Evolutionary conservation across 169 alveolate species (phyloP).

Genomic region (Eimeria falciformis): DNA sequence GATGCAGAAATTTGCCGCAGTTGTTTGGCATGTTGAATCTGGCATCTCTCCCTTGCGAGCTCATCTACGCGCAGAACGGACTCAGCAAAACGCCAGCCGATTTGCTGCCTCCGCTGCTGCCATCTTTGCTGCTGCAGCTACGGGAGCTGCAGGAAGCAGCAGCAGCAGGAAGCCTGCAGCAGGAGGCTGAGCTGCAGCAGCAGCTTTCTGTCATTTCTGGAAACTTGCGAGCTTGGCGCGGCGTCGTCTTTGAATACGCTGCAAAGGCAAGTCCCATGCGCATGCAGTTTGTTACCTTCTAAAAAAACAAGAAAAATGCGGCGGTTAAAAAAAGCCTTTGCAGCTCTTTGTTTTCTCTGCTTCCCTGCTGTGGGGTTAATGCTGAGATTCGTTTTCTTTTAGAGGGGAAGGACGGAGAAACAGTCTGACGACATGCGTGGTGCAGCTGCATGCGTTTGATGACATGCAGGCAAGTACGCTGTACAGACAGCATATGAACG

Average conservation of each 20-base stretch:
- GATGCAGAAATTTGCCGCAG: slow-evolving; percentile 72
- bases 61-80: slow-evolving; percentile 67
- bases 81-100: slow-evolving; percentile 75
- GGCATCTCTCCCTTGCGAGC: slow-evolving; percentile 38
- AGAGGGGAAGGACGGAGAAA: too few relatives aligned
- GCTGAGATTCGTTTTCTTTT: too few relatives aligned
- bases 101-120: slow-evolving; percentile 61
- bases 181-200: slow-evolving; percentile 32
- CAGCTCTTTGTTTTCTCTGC: too few relatives aligned
- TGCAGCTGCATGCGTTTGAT: background rate
- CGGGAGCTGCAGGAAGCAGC: slow-evolving; percentile 55
- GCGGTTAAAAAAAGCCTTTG: too few relatives aligned
- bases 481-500: slow-evolving; percentile 69
- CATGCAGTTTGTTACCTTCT: too few relatives aligned
- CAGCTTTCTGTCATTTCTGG: slow-evolving; percentile 19
- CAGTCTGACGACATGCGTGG: background rate
- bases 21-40: slow-evolving; percentile 45
- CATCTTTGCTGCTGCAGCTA: slow-evolving; percentile 32
- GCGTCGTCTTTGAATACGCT: slow-evolving; percentile 73
- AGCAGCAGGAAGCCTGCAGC: slow-evolving; percentile 44
- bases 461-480: slow-evolving; percentile 71
- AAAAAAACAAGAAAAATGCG: too few relatives aligned
- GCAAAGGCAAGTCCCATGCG: slow-evolving; percentile 68
- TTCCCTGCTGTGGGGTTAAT: too few relatives aligned
- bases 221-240: slow-evolving; percentile 57